A percentile compares a stretch with the other conserved stretches of the same genome.
phyloP scores from a whole-genome alignment of 2,329 filamentous ascomycete species.

The Fusarium algeriense region DNA sequence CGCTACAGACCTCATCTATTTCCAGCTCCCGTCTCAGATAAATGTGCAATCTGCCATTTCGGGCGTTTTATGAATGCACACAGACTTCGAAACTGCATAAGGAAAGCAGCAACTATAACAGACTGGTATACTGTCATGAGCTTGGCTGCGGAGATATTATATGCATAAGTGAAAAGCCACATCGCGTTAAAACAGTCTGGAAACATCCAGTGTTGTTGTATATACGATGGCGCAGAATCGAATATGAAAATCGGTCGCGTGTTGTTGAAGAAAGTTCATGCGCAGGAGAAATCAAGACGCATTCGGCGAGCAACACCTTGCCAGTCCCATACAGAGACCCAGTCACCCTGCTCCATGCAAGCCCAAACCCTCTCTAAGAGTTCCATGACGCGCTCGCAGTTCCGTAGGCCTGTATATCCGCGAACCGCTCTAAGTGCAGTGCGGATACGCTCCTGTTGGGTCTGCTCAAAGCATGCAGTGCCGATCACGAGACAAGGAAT shows the following conservation, averaged over 20 bases:
- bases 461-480: slow-evolving; percentile 67
- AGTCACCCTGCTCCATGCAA: slow-evolving; percentile 69
- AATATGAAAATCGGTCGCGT: slow-evolving; percentile 20
- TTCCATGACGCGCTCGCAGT: slow-evolving; percentile 65
- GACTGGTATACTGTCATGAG: slow-evolving; percentile 29
- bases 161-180: slow-evolving; percentile 5
- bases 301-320: slow-evolving; percentile 66
- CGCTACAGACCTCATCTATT: background rate
- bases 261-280: slow-evolving; percentile 46
- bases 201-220: slow-evolving; percentile 2
- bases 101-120: slow-evolving; percentile 19
- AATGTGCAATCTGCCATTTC: background rate
- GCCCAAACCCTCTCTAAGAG: slow-evolving; percentile 71
- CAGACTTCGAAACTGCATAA: background rate
- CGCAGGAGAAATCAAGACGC: slow-evolving; percentile 68
- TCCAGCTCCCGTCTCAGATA: background rate
- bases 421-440: slow-evolving; percentile 63
- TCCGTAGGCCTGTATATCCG: slow-evolving; percentile 70
- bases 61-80: background rate
- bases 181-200: background rate
- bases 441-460: slow-evolving; percentile 66
- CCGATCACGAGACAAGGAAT: slow-evolving; percentile 72
- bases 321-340: slow-evolving; percentile 73
- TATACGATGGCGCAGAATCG: background rate
- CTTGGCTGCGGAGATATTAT: slow-evolving; percentile 16